Evolutionary conservation across 2,329 filamentous ascomycete genomes (phyloP).

Genomic region (Exutisphaerella laricina): DNA sequence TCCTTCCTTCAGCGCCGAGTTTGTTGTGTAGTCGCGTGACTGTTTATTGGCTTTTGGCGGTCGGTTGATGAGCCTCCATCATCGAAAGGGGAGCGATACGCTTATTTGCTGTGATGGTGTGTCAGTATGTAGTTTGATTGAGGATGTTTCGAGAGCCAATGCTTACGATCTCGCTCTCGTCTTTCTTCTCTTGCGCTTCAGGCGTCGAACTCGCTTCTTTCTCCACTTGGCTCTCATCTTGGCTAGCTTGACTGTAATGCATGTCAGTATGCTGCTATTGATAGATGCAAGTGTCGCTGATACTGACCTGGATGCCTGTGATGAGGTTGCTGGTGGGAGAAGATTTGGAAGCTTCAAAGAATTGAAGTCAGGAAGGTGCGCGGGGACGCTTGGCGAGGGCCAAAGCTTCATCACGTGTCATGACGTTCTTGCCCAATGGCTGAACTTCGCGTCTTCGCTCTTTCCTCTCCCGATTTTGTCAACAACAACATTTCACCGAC

Average conservation of each 20-base stretch:
- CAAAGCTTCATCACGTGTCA: too few relatives aligned
- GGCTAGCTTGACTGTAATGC: constrained; percentile 34
- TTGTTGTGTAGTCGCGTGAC: constrained; percentile 31
- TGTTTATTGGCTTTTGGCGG: constrained; percentile 21
- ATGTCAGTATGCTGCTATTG: constrained; percentile 9
- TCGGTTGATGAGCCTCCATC: constrained; percentile 21
- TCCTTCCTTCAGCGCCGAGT: constrained; percentile 32
- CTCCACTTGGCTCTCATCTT: constrained; percentile 97
- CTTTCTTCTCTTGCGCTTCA: constrained; percentile 99
- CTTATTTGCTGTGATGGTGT: constrained; percentile 38
- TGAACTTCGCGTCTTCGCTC: too few relatives aligned
- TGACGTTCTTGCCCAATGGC: too few relatives aligned
- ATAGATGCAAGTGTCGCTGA: not conserved
- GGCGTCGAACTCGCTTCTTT: constrained; percentile 99
- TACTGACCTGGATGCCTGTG: constrained; percentile 15
- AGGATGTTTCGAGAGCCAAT: constrained; percentile 2
- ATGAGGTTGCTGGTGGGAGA: constrained; percentile 13
- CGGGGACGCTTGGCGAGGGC: not conserved
- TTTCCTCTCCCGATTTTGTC: too few relatives aligned
- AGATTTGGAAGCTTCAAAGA: not conserved
- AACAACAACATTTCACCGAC: too few relatives aligned
- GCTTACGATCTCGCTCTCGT: constrained; percentile 94
- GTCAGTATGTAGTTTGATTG: not conserved
- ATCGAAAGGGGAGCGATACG: constrained; percentile 38
- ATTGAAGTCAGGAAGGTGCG: not conserved